Evolutionary conservation across 2,329 filamentous ascomycete species (phyloP).

Genomic region (Alternaria angustiovoidea): DNA sequence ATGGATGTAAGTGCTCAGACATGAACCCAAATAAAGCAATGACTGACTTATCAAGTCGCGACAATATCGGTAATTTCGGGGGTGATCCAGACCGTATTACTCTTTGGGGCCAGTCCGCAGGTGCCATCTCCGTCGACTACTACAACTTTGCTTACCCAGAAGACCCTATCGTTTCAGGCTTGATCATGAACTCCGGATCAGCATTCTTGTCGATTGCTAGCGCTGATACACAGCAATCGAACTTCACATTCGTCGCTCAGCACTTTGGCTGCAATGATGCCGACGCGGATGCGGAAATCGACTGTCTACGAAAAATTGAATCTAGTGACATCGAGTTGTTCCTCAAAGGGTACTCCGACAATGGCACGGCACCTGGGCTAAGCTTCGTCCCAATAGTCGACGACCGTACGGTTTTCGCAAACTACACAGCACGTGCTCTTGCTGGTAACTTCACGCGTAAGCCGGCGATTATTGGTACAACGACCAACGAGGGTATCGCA

Average conservation of each 20-base stretch:
- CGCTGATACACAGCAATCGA: constrained; percentile 37
- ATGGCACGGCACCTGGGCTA: constrained; percentile 33
- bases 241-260: constrained; percentile 51
- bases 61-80: constrained; percentile 51
- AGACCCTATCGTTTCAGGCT: constrained; percentile 56
- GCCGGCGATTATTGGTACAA: constrained; percentile 51
- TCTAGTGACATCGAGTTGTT: constrained; percentile 42
- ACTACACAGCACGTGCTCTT: constrained; percentile 45
- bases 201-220: constrained; percentile 20
- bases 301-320: constrained; percentile 49
- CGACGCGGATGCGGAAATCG: constrained; percentile 38
- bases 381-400: constrained; percentile 42
- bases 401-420: constrained; percentile 43
- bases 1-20: constrained; percentile 35
- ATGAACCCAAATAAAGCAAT: constrained; percentile 8
- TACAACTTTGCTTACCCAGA: constrained; percentile 59
- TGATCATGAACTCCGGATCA: constrained; percentile 40
- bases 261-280: constrained; percentile 45
- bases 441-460: constrained; percentile 37
- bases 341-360: constrained; percentile 41
- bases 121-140: constrained; percentile 55
- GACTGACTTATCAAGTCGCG: constrained; percentile 14
- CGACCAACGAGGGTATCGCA: constrained; percentile 44
- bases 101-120: constrained; percentile 52
- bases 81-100: constrained; percentile 50